phyloP scores from a whole-genome alignment of 2,329 filamentous ascomycete species.

The Remersonia thermophila region DNA sequence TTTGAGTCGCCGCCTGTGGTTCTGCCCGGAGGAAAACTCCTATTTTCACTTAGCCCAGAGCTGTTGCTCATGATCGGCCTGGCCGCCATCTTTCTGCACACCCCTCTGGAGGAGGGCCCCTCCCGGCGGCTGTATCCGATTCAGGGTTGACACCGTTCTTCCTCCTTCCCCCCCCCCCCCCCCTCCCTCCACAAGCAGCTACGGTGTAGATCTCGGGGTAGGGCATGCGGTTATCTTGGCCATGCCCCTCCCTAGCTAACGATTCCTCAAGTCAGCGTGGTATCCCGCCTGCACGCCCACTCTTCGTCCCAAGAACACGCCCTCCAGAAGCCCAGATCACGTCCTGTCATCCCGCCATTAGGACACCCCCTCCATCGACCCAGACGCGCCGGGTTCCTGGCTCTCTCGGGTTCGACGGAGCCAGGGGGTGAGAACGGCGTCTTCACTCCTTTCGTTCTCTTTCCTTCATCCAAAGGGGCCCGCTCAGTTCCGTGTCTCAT shows the following conservation, averaged over 20 bases:
- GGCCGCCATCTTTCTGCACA: neutral
- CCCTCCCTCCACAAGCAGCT: too few relatives aligned
- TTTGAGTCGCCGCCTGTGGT: conserved; percentile 12
- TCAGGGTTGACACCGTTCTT: conserved; percentile 5
- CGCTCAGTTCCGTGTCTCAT: conserved; percentile 5
- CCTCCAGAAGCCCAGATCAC: conserved; percentile 6
- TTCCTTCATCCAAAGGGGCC: conserved; percentile 5
- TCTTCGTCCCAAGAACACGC: conserved; percentile 12
- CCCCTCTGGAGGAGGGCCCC: too few relatives aligned
- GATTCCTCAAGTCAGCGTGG: conserved; percentile 12
- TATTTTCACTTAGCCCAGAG: conserved; percentile 2
- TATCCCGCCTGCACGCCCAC: conserved; percentile 17
- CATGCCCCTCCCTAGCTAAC: conserved; percentile 9
- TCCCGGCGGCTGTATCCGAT: conserved; percentile 4
- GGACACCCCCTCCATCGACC: conserved; percentile 7
- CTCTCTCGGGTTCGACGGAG: conserved; percentile 7
- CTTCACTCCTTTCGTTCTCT: neutral
- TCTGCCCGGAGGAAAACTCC: conserved; percentile 1
- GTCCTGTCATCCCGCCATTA: conserved; percentile 9
- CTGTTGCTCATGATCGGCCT: neutral
- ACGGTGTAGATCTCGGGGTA: conserved; percentile 5
- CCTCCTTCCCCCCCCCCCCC: neutral
- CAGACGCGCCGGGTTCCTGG: conserved; percentile 11
- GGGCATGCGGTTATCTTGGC: conserved; percentile 12
- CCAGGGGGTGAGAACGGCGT: neutral